Evolutionary conservation across 345 rosid species (phyloP), one percentile per base, ranked within the genome.

Genomic region (Adansonia digitata): DNA sequence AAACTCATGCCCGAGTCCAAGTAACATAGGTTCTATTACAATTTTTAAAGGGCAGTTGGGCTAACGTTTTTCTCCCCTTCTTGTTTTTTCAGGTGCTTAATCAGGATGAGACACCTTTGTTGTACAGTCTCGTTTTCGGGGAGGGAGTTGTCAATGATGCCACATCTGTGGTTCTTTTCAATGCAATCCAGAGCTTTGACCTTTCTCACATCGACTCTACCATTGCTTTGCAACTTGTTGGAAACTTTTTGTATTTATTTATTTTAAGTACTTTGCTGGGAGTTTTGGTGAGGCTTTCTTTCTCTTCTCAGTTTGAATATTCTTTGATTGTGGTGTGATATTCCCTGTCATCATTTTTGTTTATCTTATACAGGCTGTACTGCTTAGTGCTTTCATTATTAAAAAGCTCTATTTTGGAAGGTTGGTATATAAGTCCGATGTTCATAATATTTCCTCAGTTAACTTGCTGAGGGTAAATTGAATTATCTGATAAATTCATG

Each of bases 141-240:
- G 97, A 94, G 84, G 97, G 98, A 64, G 98, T 94, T 29, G 98
- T 94, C 27, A 94, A 94, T 42, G 97, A 94, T 81, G 98, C 98
- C 24, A 94, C 98, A 65, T 92, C 98, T 8, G 97, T 94, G 24
- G 98, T 94, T 79, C 97, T 94, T 64, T 94, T 94, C 85, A 89
- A 94, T 51, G 98, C 96, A 1, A 90, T 94, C 79, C 98, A 92
- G 78, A 91, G 84, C 73, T 88, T 93, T 52, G 98, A 94, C 74
- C 90, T 94, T 55, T 79, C 92, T 62, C 80, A 88, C 77, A 87
- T 90, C 75, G 82, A 82, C 81, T 81, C 97, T 29, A 60, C 77
- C 68, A 78, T 81, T 40, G 91, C 85, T 57, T 53, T 85, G 63
- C 81, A 92, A 66, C 87, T 94, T 80, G 77, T 86, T 29, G 92